Evolutionary conservation across 495 filamentous ascomycete genomes (phyloP), one percentile per base, ranked within the genome.

Genomic region (Penicillium paradoxum): DNA sequence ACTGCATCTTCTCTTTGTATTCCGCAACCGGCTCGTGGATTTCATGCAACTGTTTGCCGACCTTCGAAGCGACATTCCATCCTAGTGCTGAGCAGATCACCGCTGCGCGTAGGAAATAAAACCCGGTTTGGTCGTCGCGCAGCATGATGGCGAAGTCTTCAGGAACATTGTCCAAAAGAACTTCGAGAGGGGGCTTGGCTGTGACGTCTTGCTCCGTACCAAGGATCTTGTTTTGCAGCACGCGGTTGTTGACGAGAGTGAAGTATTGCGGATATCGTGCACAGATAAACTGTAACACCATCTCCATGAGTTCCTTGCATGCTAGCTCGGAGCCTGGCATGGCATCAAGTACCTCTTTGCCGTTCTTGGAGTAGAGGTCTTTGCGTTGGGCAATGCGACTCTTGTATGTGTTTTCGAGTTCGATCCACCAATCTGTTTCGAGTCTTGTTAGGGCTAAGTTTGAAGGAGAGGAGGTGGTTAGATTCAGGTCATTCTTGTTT

Each of bases 291-390:
- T 92, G 87, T 11, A 96, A 57, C 6, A 78, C 79, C 83, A 91
- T 89, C 67, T 96, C 91, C 90, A 96, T 95, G 15, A 93, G 70
- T 63, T 96, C 91, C 60, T 91, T 93, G 66, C 85, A 88, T 3
- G 83, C 90, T 1, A 93, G 70, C 60, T 95, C 89, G 2, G 86
- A 84, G 32, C 89, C 90, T 0, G 91, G 90, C 2, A 90, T 78
- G 36, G 74, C 73, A 33, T 87, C 77, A 27, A 95, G 79, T 25
- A 95, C 83, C 2, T 59, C 59, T 30, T 75, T 73, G 10, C 87
- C 85, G 56, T 92, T 71, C 41, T 82, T 74, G 24, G 69, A 69
- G 61, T 83, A 89, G 1, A 96, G 78, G 2, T 73, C 78, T 63
- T 85, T 81, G 19, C 91, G 87, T 62, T 92, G 85, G 2, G 78